Base-by-base conservation (phyloP, 192 early-diverging fungal species). In the Paraglomus brasilianum region DNA sequence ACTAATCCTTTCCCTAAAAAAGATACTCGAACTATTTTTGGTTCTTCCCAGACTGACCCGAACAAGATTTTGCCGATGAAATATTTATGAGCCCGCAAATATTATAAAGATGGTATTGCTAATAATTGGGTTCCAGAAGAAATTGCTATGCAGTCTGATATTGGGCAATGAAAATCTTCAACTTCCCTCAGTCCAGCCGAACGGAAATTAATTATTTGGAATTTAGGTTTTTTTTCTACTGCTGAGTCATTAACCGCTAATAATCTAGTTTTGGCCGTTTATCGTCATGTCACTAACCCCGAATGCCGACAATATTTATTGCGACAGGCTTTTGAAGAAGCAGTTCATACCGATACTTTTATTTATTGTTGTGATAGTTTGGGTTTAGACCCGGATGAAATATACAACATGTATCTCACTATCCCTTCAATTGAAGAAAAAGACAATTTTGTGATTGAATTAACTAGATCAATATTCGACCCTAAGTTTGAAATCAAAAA, bases 341-440 rank as follows among this genome's bases (percentile, higher is more conserved):
- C 52, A 21, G 52, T 53, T 53, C 52, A 53, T 53, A 53, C 52
- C 52, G 52, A 53, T 53, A 53, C 52, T 53, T 53, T 53, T 53
- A 53, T 53, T 53, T 53, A 53, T 53, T 53, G 52, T 53, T 53
- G 52, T 53, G 52, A 53, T 53, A 53, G 52, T 53, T 53, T 53
- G 22, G 52, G 52, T 53, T 53, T 53, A 53, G 22, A 53, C n/a
- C 52, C 52, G 22, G 52, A 53, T 53, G 52, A 53, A 53, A 53
- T 53, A 53, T 53, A 53, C 22, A 53, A 53, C 19, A 53, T 53
- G 52, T 53, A 53, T 53, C 52, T 53, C 14, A 53, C 52, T 53
- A 53, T 53, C 22, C 52, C 52, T 53, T 53, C 52, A 10, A 53
- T 53, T 53, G 52, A 53, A 53, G 52, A 53, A 17, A 53, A 53